These are phyloP conservation scores for Heteromeles arbutifolia DNA, from an alignment of 306 rosid genomes.

Conservation along the genomic window DNA sequence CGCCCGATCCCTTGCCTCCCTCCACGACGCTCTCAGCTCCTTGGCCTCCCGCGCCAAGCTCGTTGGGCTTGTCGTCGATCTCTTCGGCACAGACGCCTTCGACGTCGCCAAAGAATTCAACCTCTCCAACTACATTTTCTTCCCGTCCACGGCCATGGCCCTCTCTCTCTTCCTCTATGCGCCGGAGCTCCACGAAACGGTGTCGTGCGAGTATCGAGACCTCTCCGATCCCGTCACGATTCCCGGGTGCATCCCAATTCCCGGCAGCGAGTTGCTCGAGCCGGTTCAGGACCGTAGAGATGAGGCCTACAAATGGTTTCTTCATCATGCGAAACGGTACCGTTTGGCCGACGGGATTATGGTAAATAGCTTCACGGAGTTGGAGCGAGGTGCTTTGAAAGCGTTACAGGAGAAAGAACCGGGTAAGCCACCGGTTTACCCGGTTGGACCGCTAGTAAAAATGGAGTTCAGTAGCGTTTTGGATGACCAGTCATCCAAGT, in stretches of 20 bases:
- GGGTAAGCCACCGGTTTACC: slow-evolving; percentile 41
- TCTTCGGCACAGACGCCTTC: slow-evolving; percentile 54
- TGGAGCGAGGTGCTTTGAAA: slow-evolving; percentile 44
- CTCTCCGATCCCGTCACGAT: slow-evolving; percentile 34
- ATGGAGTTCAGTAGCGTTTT: not conserved
- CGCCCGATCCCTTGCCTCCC: slow-evolving; percentile 24
- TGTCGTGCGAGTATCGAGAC: slow-evolving; percentile 40
- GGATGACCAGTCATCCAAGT: slow-evolving; percentile 13
- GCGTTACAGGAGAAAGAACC: slow-evolving; percentile 22
- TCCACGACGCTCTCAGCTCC: slow-evolving; percentile 1
- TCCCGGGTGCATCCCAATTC: slow-evolving; percentile 58
- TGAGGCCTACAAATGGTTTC: slow-evolving; percentile 46
- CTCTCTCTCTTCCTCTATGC: slow-evolving; percentile 35
- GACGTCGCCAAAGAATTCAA: slow-evolving; percentile 37
- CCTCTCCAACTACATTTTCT: slow-evolving; percentile 37
- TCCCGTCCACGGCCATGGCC: slow-evolving; percentile 38
- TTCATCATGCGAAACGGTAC: slow-evolving; percentile 39
- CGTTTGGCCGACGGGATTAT: slow-evolving; percentile 41
- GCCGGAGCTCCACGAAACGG: slow-evolving; percentile 35
- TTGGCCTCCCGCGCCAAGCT: slow-evolving; percentile 8
- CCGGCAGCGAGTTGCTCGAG: slow-evolving; percentile 41
- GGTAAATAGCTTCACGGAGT: slow-evolving; percentile 48
- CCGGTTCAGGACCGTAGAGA: slow-evolving; percentile 52
- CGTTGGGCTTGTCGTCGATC: slow-evolving; percentile 41
- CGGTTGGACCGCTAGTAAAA: slow-evolving; percentile 53